A percentile compares a stretch with the other conserved stretches of the same genome.
phyloP scores from a whole-genome alignment of 2,329 filamentous ascomycete genomes.

The Pestalotiopsis fici region DNA sequence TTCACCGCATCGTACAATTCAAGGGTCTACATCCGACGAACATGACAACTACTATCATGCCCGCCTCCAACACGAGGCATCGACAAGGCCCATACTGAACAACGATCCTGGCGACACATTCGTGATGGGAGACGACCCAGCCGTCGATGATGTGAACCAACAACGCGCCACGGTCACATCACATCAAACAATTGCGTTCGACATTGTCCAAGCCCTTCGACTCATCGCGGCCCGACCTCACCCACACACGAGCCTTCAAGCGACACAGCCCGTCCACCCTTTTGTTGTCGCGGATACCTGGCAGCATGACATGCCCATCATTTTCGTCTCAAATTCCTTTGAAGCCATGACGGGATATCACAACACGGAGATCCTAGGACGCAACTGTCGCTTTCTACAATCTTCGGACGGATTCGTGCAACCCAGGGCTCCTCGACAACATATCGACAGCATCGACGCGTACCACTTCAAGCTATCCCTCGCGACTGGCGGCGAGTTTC shows the following conservation, averaged over 20 bases:
- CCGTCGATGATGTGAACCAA: background rate
- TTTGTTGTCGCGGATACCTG: conserved; percentile 88
- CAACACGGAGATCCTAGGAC: conserved; percentile 81
- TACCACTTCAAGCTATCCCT: conserved; percentile 79
- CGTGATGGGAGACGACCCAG: too few relatives aligned
- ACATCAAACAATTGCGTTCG: conserved; percentile 51
- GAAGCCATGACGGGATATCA: conserved; percentile 89
- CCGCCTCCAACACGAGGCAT: too few relatives aligned
- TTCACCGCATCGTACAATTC: background rate
- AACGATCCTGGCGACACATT: too few relatives aligned
- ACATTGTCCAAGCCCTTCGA: conserved; percentile 80
- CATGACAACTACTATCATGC: too few relatives aligned
- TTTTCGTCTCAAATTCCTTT: conserved; percentile 91
- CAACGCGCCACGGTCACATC: background rate
- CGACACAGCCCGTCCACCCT: conserved; percentile 87
- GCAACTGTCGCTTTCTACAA: conserved; percentile 92
- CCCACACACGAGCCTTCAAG: conserved; percentile 81
- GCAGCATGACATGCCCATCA: conserved; percentile 80
- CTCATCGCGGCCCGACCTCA: conserved; percentile 77
- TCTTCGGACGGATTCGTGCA: conserved; percentile 80
- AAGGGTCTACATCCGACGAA: background rate
- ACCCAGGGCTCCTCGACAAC: conserved; percentile 73
- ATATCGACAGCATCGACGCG: conserved; percentile 81
- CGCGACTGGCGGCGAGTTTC: conserved; percentile 69
- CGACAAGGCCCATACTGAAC: too few relatives aligned